Base-by-base conservation (phyloP, 768 basidiomycete species). In the Serendipita sp. region DNA sequence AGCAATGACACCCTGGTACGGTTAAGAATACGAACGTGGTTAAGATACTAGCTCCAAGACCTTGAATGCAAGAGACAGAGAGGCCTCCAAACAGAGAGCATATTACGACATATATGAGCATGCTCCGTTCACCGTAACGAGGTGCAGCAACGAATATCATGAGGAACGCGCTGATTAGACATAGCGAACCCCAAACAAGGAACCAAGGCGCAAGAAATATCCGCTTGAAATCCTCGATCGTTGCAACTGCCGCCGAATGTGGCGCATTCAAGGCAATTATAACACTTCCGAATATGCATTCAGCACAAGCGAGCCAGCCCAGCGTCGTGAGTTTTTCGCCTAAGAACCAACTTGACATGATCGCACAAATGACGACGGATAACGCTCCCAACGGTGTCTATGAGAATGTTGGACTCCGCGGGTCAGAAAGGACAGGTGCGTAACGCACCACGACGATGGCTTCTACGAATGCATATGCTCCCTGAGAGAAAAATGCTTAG, bases 321-420 rank as follows among this genome's bases (percentile, higher is more conserved):
- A 99, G 98, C 74, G 97, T 91, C 40, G 86, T 88, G 48, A 99
- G 81, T 63, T 79, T 90, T 73, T 97, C 95, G 55, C 94, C 84
- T 69, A 99, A 86, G 76, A 98, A 90, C 67, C 95, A 78, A 34
- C 91, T 93, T 4, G 94, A 94, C 16, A 97, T 76, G 37, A 95
- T 87, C 60, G 94, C 93, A 73, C 86, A 95, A 67, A 98, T 79
- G 68, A 99, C 96, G 68, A 99, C 96, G 18, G 92, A 93, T 63
- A 99, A 81, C 5, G 95, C 93, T 45, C 95, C 95, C 69, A 99
- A 82, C 2, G 95, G 96, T 44, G 95, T 98, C 85, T 88, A 67
- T 64, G 23, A 50, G 6, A 46, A 8, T 15, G 4, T 45, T 2
- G 66, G 66, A 23, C 44, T 29, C 31, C 53, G 40, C 62, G 62